Base-by-base conservation (phyloP, 116 monocot genomes). In the Dioscorea cayenensis region DNA sequence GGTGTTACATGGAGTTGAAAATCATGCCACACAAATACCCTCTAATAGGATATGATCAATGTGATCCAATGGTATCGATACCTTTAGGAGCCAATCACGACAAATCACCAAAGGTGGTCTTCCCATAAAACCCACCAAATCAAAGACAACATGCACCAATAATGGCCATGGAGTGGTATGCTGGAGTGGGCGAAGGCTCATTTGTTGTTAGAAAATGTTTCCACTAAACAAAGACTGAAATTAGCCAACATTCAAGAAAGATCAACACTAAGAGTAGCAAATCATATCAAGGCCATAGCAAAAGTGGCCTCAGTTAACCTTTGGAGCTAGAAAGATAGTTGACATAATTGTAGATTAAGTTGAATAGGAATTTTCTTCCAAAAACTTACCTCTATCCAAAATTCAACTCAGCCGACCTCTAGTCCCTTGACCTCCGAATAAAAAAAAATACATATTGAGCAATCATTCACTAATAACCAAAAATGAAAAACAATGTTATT, bases 101-200 rank as follows among this genome's bases (percentile, higher is more conserved):
- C 29, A 99, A 71, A 80, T 99, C 99, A 66, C 89, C 91, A 77
- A 89, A 99, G 14, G 94, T 91, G 29, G 84, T 77, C 69, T 94
- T 99, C 10, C 99, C 99, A 87, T 99, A 91, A 84, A 94, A 99
- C 2, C 99, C 99, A 78, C 99, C 99, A 85, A 94, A 99, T 73
- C 94, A 71, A 74, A 94, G 85, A 77, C 86, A 94, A 11, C 85
- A 83, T 61, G 84, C 63, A 76, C 90, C 90, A 52, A 93, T 80
- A 59, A 62, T 81, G 50, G 77, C 91, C 86, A 94, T 84, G 48
- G 94, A 99, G 59, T 99, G 99, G 78, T 99, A 99, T 71, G 99
- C 91, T 52, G 94, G 86, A 65, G 91, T 63, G n/a, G 86, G 86
- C 51, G 93, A 92, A 37, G 87, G 86, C 60, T 99, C 97, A 77